Percentiles rank a stretch among this genome's conserved stretches.
Conservation (phyloP, 495 filamentous ascomycete genomes). For the Beverwykella pulmonaria region DNA sequence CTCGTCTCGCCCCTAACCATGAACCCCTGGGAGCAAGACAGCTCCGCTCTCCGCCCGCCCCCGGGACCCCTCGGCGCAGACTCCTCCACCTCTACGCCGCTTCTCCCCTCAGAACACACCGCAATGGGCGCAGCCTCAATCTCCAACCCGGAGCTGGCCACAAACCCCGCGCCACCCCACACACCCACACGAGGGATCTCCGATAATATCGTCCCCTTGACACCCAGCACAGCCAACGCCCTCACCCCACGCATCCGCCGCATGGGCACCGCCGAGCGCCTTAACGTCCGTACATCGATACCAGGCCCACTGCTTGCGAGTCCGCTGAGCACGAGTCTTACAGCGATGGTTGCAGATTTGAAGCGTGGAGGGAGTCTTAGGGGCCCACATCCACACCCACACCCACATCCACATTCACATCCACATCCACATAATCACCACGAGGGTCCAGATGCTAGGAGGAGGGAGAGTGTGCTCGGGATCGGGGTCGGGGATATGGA, state of each 20-base stretch:
- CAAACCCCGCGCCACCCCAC: constrained; percentile 13
- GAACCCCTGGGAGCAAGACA: constrained; percentile 28
- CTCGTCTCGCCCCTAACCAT: constrained; percentile 10
- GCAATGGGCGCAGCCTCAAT: constrained; percentile 8
- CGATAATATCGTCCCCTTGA: constrained; percentile 15
- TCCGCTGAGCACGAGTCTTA: constrained; percentile 42
- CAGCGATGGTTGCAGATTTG: constrained; percentile 55
- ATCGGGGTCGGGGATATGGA: constrained; percentile 21
- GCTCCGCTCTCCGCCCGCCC: constrained; percentile 5
- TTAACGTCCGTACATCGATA: constrained; percentile 34
- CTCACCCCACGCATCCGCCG: constrained; percentile 25
- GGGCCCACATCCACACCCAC: neutral
- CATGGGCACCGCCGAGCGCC: constrained; percentile 27
- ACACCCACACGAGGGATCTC: constrained; percentile 24
- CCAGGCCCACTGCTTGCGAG: constrained; percentile 39
- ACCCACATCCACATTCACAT: neutral
- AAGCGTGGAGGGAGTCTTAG: constrained; percentile 27
- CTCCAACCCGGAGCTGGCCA: constrained; percentile 19
- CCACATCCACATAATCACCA: neutral
- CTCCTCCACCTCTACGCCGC: constrained; percentile 31
- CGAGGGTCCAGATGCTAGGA: neutral
- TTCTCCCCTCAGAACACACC: constrained; percentile 34
- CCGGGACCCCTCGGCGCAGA: constrained; percentile 16
- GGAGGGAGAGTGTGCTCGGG: constrained; percentile 23
- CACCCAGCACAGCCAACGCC: constrained; percentile 17